These are phyloP conservation scores for Monosporozyma yasuniensis DNA, from an alignment of 805 yeast genomes.

Conservation along the genomic window DNA sequence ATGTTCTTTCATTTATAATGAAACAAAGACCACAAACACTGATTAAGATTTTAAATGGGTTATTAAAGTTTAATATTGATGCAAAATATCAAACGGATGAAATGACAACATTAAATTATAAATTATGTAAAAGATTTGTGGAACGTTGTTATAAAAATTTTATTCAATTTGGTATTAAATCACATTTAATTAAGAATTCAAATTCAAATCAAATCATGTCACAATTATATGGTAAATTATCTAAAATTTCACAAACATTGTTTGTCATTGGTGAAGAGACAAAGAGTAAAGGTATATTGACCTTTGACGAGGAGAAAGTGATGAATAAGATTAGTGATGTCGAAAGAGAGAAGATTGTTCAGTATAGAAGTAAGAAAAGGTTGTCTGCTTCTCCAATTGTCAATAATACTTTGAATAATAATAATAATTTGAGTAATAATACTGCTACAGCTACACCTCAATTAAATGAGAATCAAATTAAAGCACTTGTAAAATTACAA, in stretches of 20 bases:
- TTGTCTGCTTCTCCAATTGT: not conserved
- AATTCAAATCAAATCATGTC: slow-evolving; percentile 12
- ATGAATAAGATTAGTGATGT: slow-evolving; percentile 19
- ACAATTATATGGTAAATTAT: slow-evolving; percentile 20
- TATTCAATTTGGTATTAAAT: slow-evolving; percentile 34
- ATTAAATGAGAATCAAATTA: not conserved
- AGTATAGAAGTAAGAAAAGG: slow-evolving; percentile 4
- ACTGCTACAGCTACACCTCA: slow-evolving; percentile 5
- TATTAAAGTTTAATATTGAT: slow-evolving; percentile 56
- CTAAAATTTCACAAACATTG: slow-evolving; percentile 29
- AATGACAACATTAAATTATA: slow-evolving; percentile 34
- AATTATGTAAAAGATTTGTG: slow-evolving; percentile 51
- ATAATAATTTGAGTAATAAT: too few relatives aligned
- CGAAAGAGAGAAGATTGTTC: slow-evolving; percentile 15
- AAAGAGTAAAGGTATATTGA: slow-evolving; percentile 28
- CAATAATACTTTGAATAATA: too few relatives aligned
- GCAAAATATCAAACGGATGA: slow-evolving; percentile 41
- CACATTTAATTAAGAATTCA: slow-evolving; percentile 26
- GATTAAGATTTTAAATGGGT: slow-evolving; percentile 44
- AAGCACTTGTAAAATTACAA: slow-evolving; percentile 11
- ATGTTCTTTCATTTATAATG: slow-evolving; percentile 53
- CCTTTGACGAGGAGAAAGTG: slow-evolving; percentile 10
- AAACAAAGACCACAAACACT: slow-evolving; percentile 56
- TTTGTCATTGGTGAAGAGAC: slow-evolving; percentile 30
- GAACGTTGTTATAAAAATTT: slow-evolving; percentile 49